These are phyloP conservation scores for Paraphysoderma sedebokerense DNA, from an alignment of 371 early-diverging fungal species.

Conservation along the genomic window DNA sequence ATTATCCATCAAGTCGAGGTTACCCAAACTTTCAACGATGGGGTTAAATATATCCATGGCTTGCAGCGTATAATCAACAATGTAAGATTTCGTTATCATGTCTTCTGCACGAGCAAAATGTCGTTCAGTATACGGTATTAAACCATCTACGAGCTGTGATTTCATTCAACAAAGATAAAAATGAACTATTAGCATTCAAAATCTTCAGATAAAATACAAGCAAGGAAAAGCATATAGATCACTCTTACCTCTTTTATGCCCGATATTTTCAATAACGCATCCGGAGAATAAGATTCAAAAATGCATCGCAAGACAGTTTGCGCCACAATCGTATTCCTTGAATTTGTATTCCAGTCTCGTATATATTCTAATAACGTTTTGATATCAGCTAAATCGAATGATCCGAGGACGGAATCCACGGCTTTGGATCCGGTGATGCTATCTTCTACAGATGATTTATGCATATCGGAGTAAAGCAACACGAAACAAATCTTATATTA, in stretches of 20 bases:
- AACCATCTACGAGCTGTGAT: constrained; percentile 40
- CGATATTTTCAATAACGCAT: constrained; percentile 46
- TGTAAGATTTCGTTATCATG: constrained; percentile 64
- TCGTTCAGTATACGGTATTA: constrained; percentile 82
- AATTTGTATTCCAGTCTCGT: constrained; percentile 90
- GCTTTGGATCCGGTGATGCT: constrained; percentile 40
- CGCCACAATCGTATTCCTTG: constrained; percentile 54
- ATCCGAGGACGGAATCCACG: constrained; percentile 42
- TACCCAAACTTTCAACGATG: background rate
- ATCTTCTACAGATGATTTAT: constrained; percentile 4
- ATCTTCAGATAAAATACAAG: too few relatives aligned
- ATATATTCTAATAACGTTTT: constrained; percentile 62
- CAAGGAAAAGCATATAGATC: background rate
- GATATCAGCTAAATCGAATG: constrained; percentile 22
- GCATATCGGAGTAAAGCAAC: background rate
- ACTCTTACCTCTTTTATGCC: constrained; percentile 52
- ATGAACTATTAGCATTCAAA: too few relatives aligned
- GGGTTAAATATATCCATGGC: constrained; percentile 11
- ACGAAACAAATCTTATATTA: background rate
- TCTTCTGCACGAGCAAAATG: constrained; percentile 70
- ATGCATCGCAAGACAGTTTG: constrained; percentile 67
- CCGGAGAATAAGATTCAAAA: constrained; percentile 37
- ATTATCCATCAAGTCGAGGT: too few relatives aligned
- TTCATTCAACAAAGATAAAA: background rate
- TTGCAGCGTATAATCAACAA: constrained; percentile 44